Conservation (phyloP, 306 rosid genomes). For the Vigna unguiculata region DNA sequence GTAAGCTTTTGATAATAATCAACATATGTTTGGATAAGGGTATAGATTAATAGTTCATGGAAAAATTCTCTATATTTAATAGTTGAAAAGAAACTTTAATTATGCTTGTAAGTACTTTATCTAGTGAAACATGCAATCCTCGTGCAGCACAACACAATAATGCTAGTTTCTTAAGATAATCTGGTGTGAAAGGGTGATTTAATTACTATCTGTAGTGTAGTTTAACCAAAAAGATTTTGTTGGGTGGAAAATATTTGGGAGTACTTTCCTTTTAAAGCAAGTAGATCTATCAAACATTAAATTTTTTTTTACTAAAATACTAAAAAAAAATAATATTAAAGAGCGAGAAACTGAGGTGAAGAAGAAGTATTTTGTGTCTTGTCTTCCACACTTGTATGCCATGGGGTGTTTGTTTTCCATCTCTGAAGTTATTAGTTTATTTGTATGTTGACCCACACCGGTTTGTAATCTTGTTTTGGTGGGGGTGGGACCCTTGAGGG, state of each 20-base stretch:
- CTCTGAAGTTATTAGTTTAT: not conserved
- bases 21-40: not conserved
- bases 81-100: conserved; percentile 43
- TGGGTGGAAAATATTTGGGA: not conserved
- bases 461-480: conserved; percentile 45
- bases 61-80: conserved; percentile 6
- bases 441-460: conserved; percentile 7
- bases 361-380: conserved; percentile 29
- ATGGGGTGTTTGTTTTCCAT: conserved; percentile 50
- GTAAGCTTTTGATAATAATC: conserved; percentile 1
- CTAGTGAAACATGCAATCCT: conserved; percentile 23
- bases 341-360: not conserved
- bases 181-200: not conserved
- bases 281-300: conserved; percentile 22
- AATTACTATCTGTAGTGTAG: not conserved
- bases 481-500: conserved; percentile 36
- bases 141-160: not conserved
- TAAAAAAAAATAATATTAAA: conserved; percentile 29
- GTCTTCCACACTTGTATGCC: too few species aligned
- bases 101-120: conserved; percentile 38
- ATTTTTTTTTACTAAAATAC: not conserved
- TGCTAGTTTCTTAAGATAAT: conserved; percentile 13
- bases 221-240: not conserved
- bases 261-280: conserved; percentile 72
- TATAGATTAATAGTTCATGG: not conserved